A percentile compares a stretch with the other conserved stretches of the same genome.
phyloP scores from a whole-genome alignment of 2,329 filamentous ascomycete genomes.

The Aspergillus hortae region DNA sequence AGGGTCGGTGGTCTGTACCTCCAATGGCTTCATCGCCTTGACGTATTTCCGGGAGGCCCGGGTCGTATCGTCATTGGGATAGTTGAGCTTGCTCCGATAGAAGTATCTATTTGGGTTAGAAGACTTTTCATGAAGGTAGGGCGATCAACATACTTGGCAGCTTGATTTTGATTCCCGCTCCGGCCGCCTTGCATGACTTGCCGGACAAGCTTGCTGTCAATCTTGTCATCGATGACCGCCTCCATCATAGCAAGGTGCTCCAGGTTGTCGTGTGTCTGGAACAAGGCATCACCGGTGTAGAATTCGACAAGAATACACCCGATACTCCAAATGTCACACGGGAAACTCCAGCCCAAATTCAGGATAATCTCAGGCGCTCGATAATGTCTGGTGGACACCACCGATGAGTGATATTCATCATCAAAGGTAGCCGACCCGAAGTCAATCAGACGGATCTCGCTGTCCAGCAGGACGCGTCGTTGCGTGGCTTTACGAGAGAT shows the following conservation, averaged over 20 bases:
- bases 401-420: slow-evolving; percentile 65
- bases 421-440: slow-evolving; percentile 67
- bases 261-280: slow-evolving; percentile 66
- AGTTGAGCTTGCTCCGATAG: slow-evolving; percentile 55
- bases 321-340: slow-evolving; percentile 68
- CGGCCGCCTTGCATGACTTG: slow-evolving; percentile 50
- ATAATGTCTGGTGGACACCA: slow-evolving; percentile 65
- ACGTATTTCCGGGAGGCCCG: slow-evolving; percentile 64
- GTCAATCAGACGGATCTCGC: slow-evolving; percentile 65
- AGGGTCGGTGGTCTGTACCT: slow-evolving; percentile 40
- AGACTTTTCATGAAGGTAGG: slow-evolving; percentile 8
- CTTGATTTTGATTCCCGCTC: slow-evolving; percentile 49
- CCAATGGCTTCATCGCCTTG: slow-evolving; percentile 63
- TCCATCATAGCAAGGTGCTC: slow-evolving; percentile 71
- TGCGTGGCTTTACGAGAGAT: slow-evolving; percentile 57
- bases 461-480: slow-evolving; percentile 60
- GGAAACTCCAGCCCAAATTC: slow-evolving; percentile 65
- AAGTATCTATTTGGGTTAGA: slow-evolving; percentile 51
- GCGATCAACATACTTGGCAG: slow-evolving; percentile 50
- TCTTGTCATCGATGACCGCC: slow-evolving; percentile 54
- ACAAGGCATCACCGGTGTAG: slow-evolving; percentile 65
- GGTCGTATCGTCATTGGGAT: slow-evolving; percentile 61
- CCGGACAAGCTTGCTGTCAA: slow-evolving; percentile 54
- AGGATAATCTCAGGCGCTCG: slow-evolving; percentile 66
- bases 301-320: slow-evolving; percentile 67